These are phyloP conservation scores for Aurantiochytrium sp. DNA, from an alignment of 108 stramenopile genomes.

Conservation along the genomic window DNA sequence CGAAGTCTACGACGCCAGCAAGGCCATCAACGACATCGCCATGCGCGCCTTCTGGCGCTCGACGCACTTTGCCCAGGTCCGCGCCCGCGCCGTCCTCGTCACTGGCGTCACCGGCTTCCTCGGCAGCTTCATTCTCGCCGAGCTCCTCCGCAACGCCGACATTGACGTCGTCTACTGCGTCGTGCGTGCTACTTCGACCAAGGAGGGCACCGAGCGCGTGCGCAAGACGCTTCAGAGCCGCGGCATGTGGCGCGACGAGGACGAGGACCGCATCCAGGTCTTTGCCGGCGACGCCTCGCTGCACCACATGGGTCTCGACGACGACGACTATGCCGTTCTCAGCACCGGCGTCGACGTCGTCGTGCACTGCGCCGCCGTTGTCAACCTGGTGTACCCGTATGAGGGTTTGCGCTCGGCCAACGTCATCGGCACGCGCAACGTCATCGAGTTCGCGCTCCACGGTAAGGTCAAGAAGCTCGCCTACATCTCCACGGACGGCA, in stretches of 20 bases:
- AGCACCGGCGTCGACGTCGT: constrained; percentile 64
- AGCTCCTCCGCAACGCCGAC: constrained; percentile 51
- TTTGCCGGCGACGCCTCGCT: constrained; percentile 61
- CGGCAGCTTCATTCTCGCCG: constrained; percentile 63
- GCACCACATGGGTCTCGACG: constrained; percentile 60
- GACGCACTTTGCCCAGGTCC: not conserved
- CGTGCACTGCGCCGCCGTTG: constrained; percentile 71
- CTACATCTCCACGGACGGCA: constrained; percentile 67
- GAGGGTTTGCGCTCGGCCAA: constrained; percentile 64
- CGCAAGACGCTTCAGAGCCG: constrained; percentile 42
- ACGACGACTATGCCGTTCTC: constrained; percentile 58
- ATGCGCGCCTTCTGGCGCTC: constrained; percentile 33
- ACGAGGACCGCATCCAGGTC: constrained; percentile 30
- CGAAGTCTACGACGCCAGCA: constrained; percentile 37
- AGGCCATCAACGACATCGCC: constrained; percentile 22
- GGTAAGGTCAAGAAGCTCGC: constrained; percentile 63
- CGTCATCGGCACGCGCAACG: constrained; percentile 69
- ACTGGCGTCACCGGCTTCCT: constrained; percentile 72
- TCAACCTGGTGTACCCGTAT: constrained; percentile 67
- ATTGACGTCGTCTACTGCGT: constrained; percentile 61
- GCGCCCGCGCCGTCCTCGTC: constrained; percentile 58
- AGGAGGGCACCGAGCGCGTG: constrained; percentile 51
- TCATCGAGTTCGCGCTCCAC: constrained; percentile 63
- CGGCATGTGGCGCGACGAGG: not conserved
- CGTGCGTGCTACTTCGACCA: constrained; percentile 53